Evolutionary conservation across 305 asterid species (phyloP), one percentile per base, ranked within the genome.

Genomic region (Fraxinus albicans): DNA sequence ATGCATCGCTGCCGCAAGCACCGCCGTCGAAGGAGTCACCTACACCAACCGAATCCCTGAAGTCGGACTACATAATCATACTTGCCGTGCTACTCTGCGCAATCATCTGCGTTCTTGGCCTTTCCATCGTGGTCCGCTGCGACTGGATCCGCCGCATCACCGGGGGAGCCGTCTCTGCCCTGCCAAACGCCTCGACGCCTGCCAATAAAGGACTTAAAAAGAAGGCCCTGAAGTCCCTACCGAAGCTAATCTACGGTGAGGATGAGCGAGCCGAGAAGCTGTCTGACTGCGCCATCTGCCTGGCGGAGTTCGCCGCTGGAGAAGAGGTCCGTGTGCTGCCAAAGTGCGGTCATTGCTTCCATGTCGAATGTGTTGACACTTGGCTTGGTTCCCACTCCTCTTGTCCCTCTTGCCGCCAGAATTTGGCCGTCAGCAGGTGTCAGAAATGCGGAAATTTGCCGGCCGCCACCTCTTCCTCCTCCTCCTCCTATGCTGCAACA

Each of bases 351-450:
- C 91, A 89, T 42, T 85, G 83, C 27, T 89, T 87, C 73, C 91
- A 89, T 55, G 90, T 84, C 1, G 86, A 19, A 19, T 89, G 91
- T 76, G 83, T 89, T 9, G 91, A 87, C 78, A 79, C 83, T 35
- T 89, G 91, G 91, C 83, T 89, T n/a, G 86, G 83, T 38, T 85
- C 91, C 2, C 90, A 87, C 38, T 85, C 90, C 8, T 85, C 91
- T 0, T 87, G 91, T 47, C 91, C 91, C 4, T 87, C 90, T 4
- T 89, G 91, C 58, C 83, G 90, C 8, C 86, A 85, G 77, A 84
- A 85, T 21, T 81, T 87, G 65, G 88, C 73, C 47, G 81, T 35
- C 73, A 21, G 33, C 31, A 80, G 3, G 78, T 53, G 63, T 53
- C 23, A 53, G 23, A 53, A 53, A n/a, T 53, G 63, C 3, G 23